Evolutionary conservation across 2,329 filamentous ascomycete genomes (phyloP).

Genomic region (Fusarium sp.): DNA sequence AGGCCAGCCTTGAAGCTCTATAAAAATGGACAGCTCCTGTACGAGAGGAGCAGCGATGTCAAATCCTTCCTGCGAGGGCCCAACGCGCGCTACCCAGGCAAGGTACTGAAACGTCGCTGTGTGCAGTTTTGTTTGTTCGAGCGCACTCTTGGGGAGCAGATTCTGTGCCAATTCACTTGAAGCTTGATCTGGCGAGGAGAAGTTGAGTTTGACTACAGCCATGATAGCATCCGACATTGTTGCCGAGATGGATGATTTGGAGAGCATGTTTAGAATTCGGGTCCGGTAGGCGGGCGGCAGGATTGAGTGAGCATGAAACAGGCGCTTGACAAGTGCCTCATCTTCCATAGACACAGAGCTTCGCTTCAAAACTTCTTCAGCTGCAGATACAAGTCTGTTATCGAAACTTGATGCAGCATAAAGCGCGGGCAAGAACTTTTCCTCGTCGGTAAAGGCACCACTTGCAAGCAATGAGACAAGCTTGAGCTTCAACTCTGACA

Average conservation of each 20-base stretch:
- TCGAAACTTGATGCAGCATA: slow-evolving; percentile 86
- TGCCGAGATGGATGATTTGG: slow-evolving; percentile 78
- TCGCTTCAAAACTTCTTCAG: slow-evolving; percentile 87
- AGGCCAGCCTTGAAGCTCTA: slow-evolving; percentile 86
- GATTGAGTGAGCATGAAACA: slow-evolving; percentile 79
- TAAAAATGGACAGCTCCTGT: slow-evolving; percentile 73
- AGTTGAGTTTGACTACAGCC: slow-evolving; percentile 74
- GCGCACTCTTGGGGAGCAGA: slow-evolving; percentile 58
- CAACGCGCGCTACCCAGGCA: slow-evolving; percentile 84
- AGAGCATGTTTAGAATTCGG: slow-evolving; percentile 77
- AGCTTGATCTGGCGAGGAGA: slow-evolving; percentile 45
- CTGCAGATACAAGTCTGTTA: slow-evolving; percentile 81
- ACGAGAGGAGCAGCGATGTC: slow-evolving; percentile 75
- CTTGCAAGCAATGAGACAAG: slow-evolving; percentile 79
- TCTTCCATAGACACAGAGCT: slow-evolving; percentile 79
- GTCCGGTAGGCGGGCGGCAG: slow-evolving; percentile 77
- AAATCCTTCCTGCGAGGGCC: slow-evolving; percentile 65
- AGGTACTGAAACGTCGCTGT: slow-evolving; percentile 86
- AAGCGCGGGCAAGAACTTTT: slow-evolving; percentile 84
- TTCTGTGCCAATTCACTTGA: slow-evolving; percentile 16
- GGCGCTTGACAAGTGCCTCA: slow-evolving; percentile 63
- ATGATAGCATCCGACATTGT: slow-evolving; percentile 73
- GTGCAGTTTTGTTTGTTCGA: slow-evolving; percentile 82
- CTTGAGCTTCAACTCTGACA: slow-evolving; percentile 60
- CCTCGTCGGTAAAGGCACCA: slow-evolving; percentile 82